Base-by-base conservation (phyloP, 495 filamentous ascomycete species). In the Penicillium canariense region DNA sequence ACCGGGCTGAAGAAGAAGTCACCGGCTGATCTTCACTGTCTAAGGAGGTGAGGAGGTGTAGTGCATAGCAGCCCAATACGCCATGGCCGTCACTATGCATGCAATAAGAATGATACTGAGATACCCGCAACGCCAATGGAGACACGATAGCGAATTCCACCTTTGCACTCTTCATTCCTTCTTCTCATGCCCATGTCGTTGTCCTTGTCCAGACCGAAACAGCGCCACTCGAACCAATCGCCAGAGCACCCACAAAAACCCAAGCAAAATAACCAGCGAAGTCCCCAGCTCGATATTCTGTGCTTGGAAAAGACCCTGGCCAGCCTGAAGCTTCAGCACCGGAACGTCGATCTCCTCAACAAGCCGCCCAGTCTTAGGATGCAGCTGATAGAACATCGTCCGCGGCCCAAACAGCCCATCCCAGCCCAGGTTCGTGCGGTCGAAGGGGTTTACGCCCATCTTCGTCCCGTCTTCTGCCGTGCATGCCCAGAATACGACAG, bases 401-500 rank as follows among this genome's bases (percentile, higher is more conserved):
- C 81, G 76, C 17, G 85, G 81, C 4, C 83, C 85, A 67, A 98
- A 97, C 22, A 95, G 67, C 1, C 81, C 86, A 50, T 97, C 94
- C 72, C 92, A 97, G 15, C 93, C 94, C 18, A 98, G 68, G 67
- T 89, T 84, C 23, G 76, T 76, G 15, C 88, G 76, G 68, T 97
- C 94, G 66, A 98, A 98, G 1, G 94, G 94, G 63, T 85, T 96
- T 4, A 76, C 82, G 0, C 79, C 69, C 77, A 96, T 88, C 69
- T 88, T 85, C 1, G 79, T 81, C 22, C 81, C 88, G 38, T 89
- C 87, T 34, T 89, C 84, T 20, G 83, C 81, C 2, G 79, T 77
- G 66, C 94, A 98, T 1, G 91, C 94, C 93, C 93, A 97, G 76
- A 98, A 97, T 2, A 97, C 81, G 2, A 85, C 81, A 4, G 91